phyloP scores from a whole-genome alignment of 257 asterid genomes.

The Petrea volubilis region DNA sequence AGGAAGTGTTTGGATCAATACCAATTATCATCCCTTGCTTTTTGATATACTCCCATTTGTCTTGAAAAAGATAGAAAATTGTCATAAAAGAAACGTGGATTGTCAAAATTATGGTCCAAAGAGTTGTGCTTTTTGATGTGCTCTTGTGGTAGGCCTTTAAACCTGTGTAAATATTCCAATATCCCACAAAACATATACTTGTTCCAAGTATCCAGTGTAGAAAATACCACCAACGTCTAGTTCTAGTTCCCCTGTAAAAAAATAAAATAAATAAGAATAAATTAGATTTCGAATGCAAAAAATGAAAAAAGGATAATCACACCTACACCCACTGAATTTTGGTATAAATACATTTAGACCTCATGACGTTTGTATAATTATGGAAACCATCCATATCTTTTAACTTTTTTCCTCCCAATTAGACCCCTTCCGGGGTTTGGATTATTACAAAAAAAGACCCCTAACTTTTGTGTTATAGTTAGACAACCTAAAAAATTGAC shows the following conservation, averaged over 20 bases:
- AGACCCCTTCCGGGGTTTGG: no score
- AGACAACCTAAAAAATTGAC: no score
- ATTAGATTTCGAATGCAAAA: no score
- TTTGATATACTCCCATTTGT: constrained; percentile 77
- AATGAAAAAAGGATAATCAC: no score
- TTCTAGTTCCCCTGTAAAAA: constrained; percentile 52
- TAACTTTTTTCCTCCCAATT: no score
- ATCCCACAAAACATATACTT: constrained; percentile 52
- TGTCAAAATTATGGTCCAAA: constrained; percentile 69
- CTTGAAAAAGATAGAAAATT: constrained; percentile 73
- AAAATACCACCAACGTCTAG: constrained; percentile 62
- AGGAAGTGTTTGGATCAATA: constrained; percentile 6
- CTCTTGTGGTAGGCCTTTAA: constrained; percentile 58
- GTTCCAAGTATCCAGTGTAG: constrained; percentile 83
- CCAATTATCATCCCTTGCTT: constrained; percentile 48
- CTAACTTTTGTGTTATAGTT: no score
- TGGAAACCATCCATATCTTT: no score
- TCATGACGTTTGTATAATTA: no score
- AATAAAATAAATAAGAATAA: no score
- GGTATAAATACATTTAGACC: no score
- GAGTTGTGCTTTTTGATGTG: constrained; percentile 53
- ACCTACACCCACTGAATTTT: no score
- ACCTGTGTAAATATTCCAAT: constrained; percentile 69
- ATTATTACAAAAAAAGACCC: no score
- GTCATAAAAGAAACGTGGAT: constrained; percentile 76